phyloP scores from a whole-genome alignment of 2,329 filamentous ascomycete species.

The Fonsecaea monophora region DNA sequence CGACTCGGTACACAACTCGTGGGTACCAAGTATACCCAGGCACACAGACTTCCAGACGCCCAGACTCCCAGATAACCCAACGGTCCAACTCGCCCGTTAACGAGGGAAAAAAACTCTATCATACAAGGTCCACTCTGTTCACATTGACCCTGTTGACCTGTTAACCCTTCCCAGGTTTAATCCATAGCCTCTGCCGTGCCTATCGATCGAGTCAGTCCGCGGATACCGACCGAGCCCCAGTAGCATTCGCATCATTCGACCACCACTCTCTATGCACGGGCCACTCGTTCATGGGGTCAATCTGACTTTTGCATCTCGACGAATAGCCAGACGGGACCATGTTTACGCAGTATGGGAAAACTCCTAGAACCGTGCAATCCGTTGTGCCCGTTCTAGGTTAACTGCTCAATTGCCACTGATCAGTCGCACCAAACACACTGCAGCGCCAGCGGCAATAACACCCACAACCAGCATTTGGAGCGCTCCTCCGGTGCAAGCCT shows the following conservation, averaged over 20 bases:
- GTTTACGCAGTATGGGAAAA: conserved; percentile 9
- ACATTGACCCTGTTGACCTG: not conserved
- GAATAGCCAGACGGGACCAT: conserved; percentile 12
- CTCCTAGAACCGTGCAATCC: not conserved
- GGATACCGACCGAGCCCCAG: not conserved
- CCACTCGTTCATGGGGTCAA: not conserved
- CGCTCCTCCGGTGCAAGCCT: conserved; percentile 64
- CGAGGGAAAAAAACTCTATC: conserved; percentile 4
- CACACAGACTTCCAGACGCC: not conserved
- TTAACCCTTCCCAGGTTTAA: not conserved
- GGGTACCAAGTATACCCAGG: not conserved
- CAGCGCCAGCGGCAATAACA: conserved; percentile 69
- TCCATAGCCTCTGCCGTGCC: not conserved
- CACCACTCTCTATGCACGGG: not conserved
- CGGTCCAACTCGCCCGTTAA: not conserved
- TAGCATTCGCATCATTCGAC: conserved; percentile 3
- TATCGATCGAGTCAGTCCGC: not conserved
- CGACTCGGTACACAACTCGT: not conserved
- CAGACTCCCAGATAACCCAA: too few relatives aligned
- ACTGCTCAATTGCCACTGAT: conserved; percentile 28
- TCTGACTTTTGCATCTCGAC: conserved; percentile 3
- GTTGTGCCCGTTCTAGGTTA: not conserved
- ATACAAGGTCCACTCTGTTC: not conserved
- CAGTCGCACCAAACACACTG: conserved; percentile 60
- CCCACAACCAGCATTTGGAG: conserved; percentile 70